A percentile compares a stretch with the other conserved stretches of the same genome.
Evolutionary conservation across 1,139 yeast genomes (phyloP).

Genomic region (Candida albicans): DNA sequence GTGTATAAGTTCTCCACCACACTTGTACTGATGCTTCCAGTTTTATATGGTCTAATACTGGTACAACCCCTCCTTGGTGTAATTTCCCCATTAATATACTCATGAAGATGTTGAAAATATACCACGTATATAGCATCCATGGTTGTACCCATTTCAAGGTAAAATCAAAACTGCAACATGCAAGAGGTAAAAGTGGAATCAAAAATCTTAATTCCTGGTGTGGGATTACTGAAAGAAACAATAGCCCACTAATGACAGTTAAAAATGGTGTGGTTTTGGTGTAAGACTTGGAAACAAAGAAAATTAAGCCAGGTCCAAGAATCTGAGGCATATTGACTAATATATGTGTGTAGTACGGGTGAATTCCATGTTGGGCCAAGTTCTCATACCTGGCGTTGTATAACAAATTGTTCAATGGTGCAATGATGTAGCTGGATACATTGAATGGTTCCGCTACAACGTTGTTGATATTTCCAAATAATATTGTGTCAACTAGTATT

Average conservation of each 20-base stretch:
- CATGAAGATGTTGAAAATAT: constrained; percentile 60
- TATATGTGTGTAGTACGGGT: constrained; percentile 73
- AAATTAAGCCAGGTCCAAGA: constrained; percentile 69
- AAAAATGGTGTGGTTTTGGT: constrained; percentile 53
- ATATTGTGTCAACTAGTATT: constrained; percentile 55
- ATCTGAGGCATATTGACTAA: constrained; percentile 75
- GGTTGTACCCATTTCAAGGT: constrained; percentile 16
- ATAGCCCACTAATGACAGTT: constrained; percentile 61
- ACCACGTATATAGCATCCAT: constrained; percentile 49
- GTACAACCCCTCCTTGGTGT: constrained; percentile 90
- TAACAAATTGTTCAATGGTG: constrained; percentile 75
- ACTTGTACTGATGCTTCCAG: constrained; percentile 37
- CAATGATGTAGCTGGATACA: constrained; percentile 37
- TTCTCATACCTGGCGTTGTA: constrained; percentile 67
- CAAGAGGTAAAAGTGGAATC: constrained; percentile 71
- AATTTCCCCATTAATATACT: constrained; percentile 70
- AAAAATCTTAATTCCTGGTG: constrained; percentile 93
- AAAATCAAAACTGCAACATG: constrained; percentile 62
- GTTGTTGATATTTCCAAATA: constrained; percentile 10
- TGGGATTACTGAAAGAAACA: constrained; percentile 66
- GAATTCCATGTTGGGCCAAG: constrained; percentile 77
- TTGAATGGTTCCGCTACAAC: constrained; percentile 12
- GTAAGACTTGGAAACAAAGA: constrained; percentile 33
- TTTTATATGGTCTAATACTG: constrained; percentile 49
- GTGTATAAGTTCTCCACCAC: constrained; percentile 96